Evolutionary conservation across 257 asterid genomes (phyloP), one percentile per base, ranked within the genome.

Genomic region (Penstemon barbatus): DNA sequence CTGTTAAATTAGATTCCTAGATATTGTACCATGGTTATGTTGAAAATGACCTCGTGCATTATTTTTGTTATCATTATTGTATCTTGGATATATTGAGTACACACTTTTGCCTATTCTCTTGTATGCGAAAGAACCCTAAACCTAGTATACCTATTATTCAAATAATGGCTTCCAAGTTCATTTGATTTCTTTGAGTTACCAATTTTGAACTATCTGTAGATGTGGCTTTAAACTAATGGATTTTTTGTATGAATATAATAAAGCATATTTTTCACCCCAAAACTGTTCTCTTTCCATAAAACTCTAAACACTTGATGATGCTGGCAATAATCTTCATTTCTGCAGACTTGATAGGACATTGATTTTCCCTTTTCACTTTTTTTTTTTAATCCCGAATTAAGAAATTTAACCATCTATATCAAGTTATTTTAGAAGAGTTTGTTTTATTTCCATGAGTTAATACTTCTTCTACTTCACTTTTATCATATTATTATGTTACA

Each of bases 401-500:
- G 37, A 25, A 51, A 54, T 55, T 41, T 63, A 11, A 44, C 53
- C 25, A 18, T 57, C 61, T 61, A 33, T 57, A 12, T 48, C 9
- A 38, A 39, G 53, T 18, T 18, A 71, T 49, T 45, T 0, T 4
- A 11, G 25, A 33, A 71, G 48, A 19, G 5, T 33, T 19, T 12
- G 6, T 19, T 8, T 25, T 58, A 44, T 18, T 11, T 8, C 12
- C 44, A 4, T 54, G 18, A 43, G 3, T 57, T 10, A 9, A 7
- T 45, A 5, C 55, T 42, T 39, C 6, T 41, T 25, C 8, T 48
- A 12, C 53, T 48, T 60, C 54, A 63, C 64, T 78, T 57, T 52
- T 36, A 57, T 72, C 57, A 50, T 60, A 52, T 59, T 50, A 72
- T 77, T 59, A 68, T 63, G 65, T 80, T 68, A 11, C 79, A 90